Base-by-base conservation (phyloP, 2,329 filamentous ascomycete genomes). In the Fonsecaea monophora region DNA sequence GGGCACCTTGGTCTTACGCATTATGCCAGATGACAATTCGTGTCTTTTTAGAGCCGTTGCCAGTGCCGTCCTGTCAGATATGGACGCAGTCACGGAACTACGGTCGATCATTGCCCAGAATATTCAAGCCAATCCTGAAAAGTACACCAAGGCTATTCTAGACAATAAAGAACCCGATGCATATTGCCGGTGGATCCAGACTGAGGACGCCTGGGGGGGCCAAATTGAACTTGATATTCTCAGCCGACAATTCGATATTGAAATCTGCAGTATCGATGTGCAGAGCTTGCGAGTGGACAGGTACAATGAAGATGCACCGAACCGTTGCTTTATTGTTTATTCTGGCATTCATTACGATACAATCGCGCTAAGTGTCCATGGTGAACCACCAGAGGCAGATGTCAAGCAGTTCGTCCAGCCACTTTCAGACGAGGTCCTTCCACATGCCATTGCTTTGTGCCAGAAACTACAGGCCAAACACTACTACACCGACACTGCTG, bases 11-110 rank as follows among this genome's bases (percentile, higher is more conserved):
- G 90, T 96, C 8, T 85, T 97, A 18, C 90, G 94, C 13, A 92
- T 98, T 59, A 97, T 98, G 94, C 92, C 94, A 4, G 94, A 97
- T 75, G 94, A 98, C 78, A 97, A 97, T 78, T 92, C 89, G 66
- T 98, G 94, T 79, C 88, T 98, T 74, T 98, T 97, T 79, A 91
- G 93, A 34, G 94, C 94, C 0, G 89, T 98, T 55, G 91, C 92
- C 15, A 90, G 89, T 62, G 91, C 91, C 2, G 84, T 96, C n/a
- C 86, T 92, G 57, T 85, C 87, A 37, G 82, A 83, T 1, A 83
- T 90, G 72, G 87, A 90, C 69, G 83, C 84, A 8, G 90, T 91
- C 87, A 86, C 83, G 0, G 89, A 91, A 73, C 83, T 97, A 18
- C 89, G 94, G 63, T 88, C 86, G 13, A 84, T 96, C 69, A 89